Conservation (phyloP, 805 yeast species). For the Cyberlindnera suaveolens region DNA sequence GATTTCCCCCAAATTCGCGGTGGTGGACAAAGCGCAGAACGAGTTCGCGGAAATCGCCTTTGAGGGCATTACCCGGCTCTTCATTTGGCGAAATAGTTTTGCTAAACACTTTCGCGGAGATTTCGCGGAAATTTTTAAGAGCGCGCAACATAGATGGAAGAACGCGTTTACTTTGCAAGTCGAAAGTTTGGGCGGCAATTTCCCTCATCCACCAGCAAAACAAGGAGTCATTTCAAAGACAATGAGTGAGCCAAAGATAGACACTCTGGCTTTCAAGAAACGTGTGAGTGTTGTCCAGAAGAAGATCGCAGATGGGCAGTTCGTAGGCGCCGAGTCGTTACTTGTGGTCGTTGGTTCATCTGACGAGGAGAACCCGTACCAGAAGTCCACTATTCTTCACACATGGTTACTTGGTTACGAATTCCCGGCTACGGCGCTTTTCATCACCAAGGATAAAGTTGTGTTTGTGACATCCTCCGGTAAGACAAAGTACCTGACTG, state of each 20-base stretch:
- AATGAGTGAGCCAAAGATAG: conserved; percentile 59
- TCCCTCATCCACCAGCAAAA: not conserved
- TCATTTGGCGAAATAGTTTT: not conserved
- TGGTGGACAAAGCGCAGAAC: too few relatives aligned
- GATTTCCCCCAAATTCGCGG: too few relatives aligned
- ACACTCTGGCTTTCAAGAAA: conserved; percentile 44
- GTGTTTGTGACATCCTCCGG: conserved; percentile 73
- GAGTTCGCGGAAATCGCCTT: not conserved
- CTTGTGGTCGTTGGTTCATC: conserved; percentile 77
- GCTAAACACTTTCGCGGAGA: not conserved
- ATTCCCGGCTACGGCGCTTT: conserved; percentile 84
- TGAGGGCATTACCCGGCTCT: too few relatives aligned
- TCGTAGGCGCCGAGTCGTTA: conserved; percentile 42
- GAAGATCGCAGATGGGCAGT: conserved; percentile 20
- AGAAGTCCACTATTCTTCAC: conserved; percentile 79
- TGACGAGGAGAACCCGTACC: conserved; percentile 85
- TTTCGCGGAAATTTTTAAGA: not conserved
- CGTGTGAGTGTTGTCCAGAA: conserved; percentile 41
- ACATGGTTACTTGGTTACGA: conserved; percentile 93
- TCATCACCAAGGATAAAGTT: conserved; percentile 52
- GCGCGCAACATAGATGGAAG: not conserved
- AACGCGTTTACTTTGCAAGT: not conserved
- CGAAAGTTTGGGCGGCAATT: not conserved
- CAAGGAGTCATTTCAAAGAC: not conserved
- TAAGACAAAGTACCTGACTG: conserved; percentile 73